Evolutionary conservation across 140 eudicot species (phyloP).

Genomic region (Erigeron philadelphicus): DNA sequence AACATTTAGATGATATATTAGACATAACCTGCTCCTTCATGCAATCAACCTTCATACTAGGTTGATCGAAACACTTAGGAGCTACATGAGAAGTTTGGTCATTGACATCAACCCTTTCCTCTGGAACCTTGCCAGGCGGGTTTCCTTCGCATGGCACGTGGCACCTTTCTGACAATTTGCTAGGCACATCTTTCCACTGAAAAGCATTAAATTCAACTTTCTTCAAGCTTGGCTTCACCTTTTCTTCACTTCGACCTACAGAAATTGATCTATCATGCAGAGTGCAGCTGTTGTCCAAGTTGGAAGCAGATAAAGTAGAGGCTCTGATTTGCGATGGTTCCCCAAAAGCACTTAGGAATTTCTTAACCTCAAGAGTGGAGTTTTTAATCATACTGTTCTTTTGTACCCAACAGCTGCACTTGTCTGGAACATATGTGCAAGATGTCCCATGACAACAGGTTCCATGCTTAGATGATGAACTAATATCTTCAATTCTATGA

Average conservation of each 20-base stretch:
- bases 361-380: constrained; percentile 26
- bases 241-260: constrained; percentile 25
- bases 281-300: constrained; percentile 23
- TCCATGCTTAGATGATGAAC: constrained; percentile 26
- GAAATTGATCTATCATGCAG: constrained; percentile 25
- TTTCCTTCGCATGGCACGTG: constrained; percentile 30
- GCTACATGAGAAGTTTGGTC: constrained; percentile 31
- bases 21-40: constrained; percentile 56
- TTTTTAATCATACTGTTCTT: constrained; percentile 21
- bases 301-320: constrained; percentile 27
- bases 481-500: constrained; percentile 32
- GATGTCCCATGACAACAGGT: constrained; percentile 39
- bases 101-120: constrained; percentile 22
- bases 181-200: constrained; percentile 73
- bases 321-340: constrained; percentile 31
- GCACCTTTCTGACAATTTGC: constrained; percentile 26
- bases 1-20: constrained; percentile 57
- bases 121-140: constrained; percentile 21
- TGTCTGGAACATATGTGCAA: constrained; percentile 30
- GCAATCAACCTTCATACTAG: constrained; percentile 33
- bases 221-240: constrained; percentile 24
- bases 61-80: constrained; percentile 30
- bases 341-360: constrained; percentile 21
- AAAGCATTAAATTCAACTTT: constrained; percentile 35
- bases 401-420: constrained; percentile 34